Base-by-base conservation (phyloP, 2,329 filamentous ascomycete species). In the Hawksworthiomyces lignivorus region DNA sequence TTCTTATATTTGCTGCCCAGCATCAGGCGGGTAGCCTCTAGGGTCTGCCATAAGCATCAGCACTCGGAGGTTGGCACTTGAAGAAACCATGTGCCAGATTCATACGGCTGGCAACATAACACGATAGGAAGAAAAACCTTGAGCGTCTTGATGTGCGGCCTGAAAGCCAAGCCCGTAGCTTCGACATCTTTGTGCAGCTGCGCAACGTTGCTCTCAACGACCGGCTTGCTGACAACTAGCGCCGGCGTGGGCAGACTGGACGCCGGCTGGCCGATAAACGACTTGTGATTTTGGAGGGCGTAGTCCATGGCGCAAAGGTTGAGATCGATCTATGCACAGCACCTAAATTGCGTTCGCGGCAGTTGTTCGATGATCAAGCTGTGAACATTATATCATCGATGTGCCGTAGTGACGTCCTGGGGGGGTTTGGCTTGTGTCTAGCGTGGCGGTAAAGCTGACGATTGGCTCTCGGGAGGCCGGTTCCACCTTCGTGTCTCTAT, bases 121-220 rank as follows among this genome's bases (percentile, higher is more conserved):
- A n/a, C n/a, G n/a, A n/a, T n/a, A n/a, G n/a, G n/a, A n/a, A n/a
- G n/a, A n/a, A 36, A 3, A 29, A 63, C 65, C 56, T 68, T 68
- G 19, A 68, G 54, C 0, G 65, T 68, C 48, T 68, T 68, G n/a
- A 68, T 59, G 48, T 68, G 65, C 15, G 64, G 63, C 17, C 65
- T 51, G 20, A 68, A 67, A 4, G 50, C 45, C 21, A 68, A 59
- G 0, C 58, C 59, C 0, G 64, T 46, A 15, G 52, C 53, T 18
- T 64, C 56, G 9, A 68, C 62, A 58, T 68, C 62, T 2, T 51
- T 50, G 15, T 62, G 60, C 2, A 68, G 45, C 7, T 45, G 53
- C 4, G 57, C 50, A 29, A 62, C 57, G 36, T 68, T 68, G 26
- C 45, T 53, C 50, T 67, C 56, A 4, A 68, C 46, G 1, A 61